These are phyloP conservation scores for Ichthyophthirius multifiliis DNA, from an alignment of 169 alveolate genomes.

Conservation along the genomic window DNA sequence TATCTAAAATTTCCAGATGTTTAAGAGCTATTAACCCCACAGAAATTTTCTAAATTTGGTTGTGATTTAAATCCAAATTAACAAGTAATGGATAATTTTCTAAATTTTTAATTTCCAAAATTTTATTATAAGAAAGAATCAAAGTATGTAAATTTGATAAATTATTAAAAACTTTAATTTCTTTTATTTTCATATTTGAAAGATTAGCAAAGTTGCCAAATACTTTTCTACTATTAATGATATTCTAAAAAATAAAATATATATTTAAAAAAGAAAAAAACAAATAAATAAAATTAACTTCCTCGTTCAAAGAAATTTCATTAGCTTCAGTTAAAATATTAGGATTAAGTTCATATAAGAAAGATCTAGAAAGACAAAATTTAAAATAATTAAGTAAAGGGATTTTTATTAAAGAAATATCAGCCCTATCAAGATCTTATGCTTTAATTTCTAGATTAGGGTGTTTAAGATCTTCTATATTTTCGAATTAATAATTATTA, in stretches of 20 bases:
- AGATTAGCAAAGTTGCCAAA: slow-evolving; percentile 35
- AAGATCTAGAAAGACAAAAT: slow-evolving; percentile 45
- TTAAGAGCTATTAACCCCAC: slow-evolving; percentile 15
- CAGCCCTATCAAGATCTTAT: slow-evolving; percentile 60
- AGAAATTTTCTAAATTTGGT: slow-evolving; percentile 47
- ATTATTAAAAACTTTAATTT: slow-evolving; percentile 43
- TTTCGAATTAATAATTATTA: slow-evolving; percentile 40
- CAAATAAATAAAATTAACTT: slow-evolving; percentile 30
- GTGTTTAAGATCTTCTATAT: slow-evolving; percentile 39
- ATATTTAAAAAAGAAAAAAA: not conserved
- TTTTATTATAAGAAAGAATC: slow-evolving; percentile 69
- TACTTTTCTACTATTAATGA: slow-evolving; percentile 11
- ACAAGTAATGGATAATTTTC: slow-evolving; percentile 46
- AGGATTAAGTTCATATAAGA: slow-evolving; percentile 38
- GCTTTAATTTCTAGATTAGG: slow-evolving; percentile 43
- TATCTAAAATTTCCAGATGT: slow-evolving; percentile 42
- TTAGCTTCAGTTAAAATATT: slow-evolving; percentile 25
- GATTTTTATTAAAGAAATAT: slow-evolving; percentile 50
- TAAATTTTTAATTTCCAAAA: slow-evolving; percentile 62
- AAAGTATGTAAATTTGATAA: slow-evolving; percentile 62
- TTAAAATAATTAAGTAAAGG: slow-evolving; percentile 41
- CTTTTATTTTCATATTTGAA: slow-evolving; percentile 55
- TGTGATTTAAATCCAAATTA: slow-evolving; percentile 70
- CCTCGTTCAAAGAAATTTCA: slow-evolving; percentile 29
- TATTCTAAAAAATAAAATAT: slow-evolving; percentile 4